Evolutionary conservation across 2,329 filamentous ascomycete genomes (phyloP).

Genomic region (Trichoderma sp.): DNA sequence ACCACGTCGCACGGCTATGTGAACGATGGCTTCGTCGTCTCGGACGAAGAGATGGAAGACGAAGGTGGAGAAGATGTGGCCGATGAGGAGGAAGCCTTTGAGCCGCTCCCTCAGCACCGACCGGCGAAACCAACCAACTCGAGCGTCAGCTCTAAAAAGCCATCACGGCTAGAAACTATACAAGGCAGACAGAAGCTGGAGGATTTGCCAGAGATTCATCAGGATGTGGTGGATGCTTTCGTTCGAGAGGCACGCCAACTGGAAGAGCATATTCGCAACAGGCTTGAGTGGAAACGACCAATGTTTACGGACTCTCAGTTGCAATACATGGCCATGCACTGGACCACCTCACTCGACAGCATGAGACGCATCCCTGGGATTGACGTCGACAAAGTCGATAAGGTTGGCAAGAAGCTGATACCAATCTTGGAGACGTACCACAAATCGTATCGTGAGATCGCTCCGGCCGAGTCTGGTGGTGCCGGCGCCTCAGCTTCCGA

Average conservation of each 20-base stretch:
- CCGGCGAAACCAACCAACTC: constrained; percentile 39
- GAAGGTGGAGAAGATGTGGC: constrained; percentile 41
- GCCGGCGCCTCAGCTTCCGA: constrained; percentile 34
- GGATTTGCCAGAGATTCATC: constrained; percentile 61
- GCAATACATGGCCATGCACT: constrained; percentile 71
- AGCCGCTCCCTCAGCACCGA: constrained; percentile 44
- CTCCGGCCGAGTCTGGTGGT: not conserved
- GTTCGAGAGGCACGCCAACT: constrained; percentile 61
- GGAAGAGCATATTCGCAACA: constrained; percentile 64
- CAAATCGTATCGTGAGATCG: constrained; percentile 47
- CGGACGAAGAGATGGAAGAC: constrained; percentile 41
- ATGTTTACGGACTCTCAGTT: constrained; percentile 71
- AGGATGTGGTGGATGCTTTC: constrained; percentile 66
- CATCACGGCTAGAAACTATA: constrained; percentile 57
- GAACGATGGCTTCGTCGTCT: constrained; percentile 54
- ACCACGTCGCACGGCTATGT: constrained; percentile 52
- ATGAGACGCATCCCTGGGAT: constrained; percentile 68
- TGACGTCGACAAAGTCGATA: constrained; percentile 61
- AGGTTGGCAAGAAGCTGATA: constrained; percentile 64
- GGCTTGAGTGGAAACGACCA: constrained; percentile 57
- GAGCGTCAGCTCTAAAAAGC: constrained; percentile 37
- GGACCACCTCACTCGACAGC: constrained; percentile 62
- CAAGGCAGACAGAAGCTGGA: constrained; percentile 57
- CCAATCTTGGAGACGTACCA: constrained; percentile 57
- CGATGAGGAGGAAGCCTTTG: constrained; percentile 50